phyloP scores from a whole-genome alignment of 2,329 filamentous ascomycete genomes.

The Corynespora cassiicola region DNA sequence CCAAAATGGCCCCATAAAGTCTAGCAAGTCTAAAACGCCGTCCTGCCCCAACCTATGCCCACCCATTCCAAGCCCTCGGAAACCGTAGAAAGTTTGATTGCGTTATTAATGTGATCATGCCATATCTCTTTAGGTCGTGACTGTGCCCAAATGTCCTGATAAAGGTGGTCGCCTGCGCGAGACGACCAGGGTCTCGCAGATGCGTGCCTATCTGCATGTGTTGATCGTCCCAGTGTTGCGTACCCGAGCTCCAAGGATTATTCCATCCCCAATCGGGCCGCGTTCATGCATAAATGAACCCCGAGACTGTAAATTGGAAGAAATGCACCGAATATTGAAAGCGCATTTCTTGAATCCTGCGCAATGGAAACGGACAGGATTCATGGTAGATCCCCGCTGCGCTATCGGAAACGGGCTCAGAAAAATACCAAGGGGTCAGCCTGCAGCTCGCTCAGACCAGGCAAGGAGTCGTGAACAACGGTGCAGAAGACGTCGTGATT shows the following conservation, averaged over 20 bases:
- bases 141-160: conserved; percentile 5
- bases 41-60: no score
- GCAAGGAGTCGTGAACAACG: conserved; percentile 46
- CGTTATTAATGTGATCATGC: no score
- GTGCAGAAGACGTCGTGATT: conserved; percentile 46
- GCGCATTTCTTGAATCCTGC: conserved; percentile 6
- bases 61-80: not conserved
- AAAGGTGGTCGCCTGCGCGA: conserved; percentile 1
- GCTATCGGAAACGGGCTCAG: conserved; percentile 14
- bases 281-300: conserved; percentile 3
- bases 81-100: not conserved
- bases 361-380: conserved; percentile 1
- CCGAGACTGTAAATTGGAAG: conserved; percentile 8
- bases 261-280: conserved; percentile 7
- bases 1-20: no score
- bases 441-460: conserved; percentile 43
- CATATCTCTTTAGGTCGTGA: not conserved
- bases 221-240: conserved; percentile 1
- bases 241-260: conserved; percentile 2
- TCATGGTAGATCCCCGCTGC: not conserved
- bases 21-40: no score
- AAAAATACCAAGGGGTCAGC: conserved; percentile 46
- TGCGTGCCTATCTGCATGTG: conserved; percentile 2
- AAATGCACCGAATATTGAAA: conserved; percentile 8
- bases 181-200: conserved; percentile 2